phyloP scores from a whole-genome alignment of 1,284 basidiomycete genomes.

The Rhodotorula sp. region DNA sequence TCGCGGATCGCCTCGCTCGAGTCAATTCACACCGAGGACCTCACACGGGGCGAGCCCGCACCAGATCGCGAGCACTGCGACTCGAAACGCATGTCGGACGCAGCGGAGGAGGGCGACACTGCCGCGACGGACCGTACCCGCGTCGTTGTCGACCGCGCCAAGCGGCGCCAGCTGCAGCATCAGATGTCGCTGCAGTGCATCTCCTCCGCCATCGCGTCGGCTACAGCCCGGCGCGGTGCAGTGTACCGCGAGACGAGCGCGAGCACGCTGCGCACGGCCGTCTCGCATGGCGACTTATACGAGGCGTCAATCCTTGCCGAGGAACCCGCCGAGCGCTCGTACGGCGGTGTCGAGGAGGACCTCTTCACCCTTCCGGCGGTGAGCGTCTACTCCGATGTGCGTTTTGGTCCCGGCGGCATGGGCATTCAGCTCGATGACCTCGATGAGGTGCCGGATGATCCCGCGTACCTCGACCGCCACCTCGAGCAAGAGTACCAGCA shows the following conservation, averaged over 20 bases:
- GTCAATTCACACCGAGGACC: conserved; percentile 37
- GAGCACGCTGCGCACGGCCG: background rate
- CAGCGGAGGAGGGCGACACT: background rate
- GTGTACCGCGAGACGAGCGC: conserved; percentile 25
- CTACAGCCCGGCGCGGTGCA: conserved; percentile 41
- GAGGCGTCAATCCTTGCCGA: background rate
- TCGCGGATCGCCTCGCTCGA: conserved; percentile 40
- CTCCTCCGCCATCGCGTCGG: conserved; percentile 44
- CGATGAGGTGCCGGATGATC: conserved; percentile 45
- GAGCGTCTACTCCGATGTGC: background rate
- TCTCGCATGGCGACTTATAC: background rate
- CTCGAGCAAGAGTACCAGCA: background rate
- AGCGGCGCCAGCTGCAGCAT: conserved; percentile 40
- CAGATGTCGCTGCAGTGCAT: conserved; percentile 47
- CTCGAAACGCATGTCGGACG: background rate
- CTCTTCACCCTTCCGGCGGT: background rate
- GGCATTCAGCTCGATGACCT: conserved; percentile 45
- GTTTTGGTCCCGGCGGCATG: conserved; percentile 1
- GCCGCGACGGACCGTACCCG: background rate
- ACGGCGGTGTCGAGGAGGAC: background rate
- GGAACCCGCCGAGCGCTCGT: background rate
- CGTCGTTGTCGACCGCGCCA: conserved; percentile 33
- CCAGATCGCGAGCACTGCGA: background rate
- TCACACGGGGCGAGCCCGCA: conserved; percentile 14
- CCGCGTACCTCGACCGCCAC: conserved; percentile 8